Conservation (phyloP, 1,284 basidiomycete genomes). For the Vanrija pseudolonga region DNA sequence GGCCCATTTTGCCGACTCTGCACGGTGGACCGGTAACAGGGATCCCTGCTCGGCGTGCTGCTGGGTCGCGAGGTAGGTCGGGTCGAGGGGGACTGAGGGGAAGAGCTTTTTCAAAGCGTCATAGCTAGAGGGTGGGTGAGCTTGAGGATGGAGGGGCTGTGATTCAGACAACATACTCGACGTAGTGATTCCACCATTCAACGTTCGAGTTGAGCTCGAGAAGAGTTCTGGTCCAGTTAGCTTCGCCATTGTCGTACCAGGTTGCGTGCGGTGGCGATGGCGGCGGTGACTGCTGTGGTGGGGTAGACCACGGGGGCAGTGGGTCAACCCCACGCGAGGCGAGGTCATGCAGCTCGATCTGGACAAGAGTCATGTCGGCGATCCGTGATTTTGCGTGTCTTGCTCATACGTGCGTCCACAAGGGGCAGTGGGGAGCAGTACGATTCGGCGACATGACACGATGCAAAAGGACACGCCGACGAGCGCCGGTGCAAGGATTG, state of each 20-base stretch:
- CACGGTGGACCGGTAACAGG: conserved; percentile 38
- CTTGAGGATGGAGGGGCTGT: background rate
- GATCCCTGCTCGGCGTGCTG: conserved; percentile 64
- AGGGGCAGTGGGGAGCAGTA: too few species aligned
- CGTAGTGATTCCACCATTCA: conserved; percentile 93
- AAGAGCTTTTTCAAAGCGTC: conserved; percentile 75
- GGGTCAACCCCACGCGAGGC: conserved; percentile 8
- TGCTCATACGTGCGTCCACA: too few species aligned
- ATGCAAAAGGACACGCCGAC: too few species aligned
- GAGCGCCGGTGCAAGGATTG: background rate
- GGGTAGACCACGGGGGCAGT: background rate
- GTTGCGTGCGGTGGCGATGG: background rate
- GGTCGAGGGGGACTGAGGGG: conserved; percentile 47
- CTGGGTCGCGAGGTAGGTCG: conserved; percentile 45
- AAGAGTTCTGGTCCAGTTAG: conserved; percentile 54
- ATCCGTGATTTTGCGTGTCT: too few species aligned
- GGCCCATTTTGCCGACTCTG: conserved; percentile 50
- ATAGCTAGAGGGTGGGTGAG: conserved; percentile 55
- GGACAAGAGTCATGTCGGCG: too few species aligned
- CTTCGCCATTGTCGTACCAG: too few species aligned
- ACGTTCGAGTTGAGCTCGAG: conserved; percentile 90
- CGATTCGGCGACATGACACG: too few species aligned
- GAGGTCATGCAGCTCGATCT: too few species aligned
- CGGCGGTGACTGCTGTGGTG: too few species aligned
- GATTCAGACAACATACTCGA: conserved; percentile 50